Conservation (phyloP, 768 basidiomycete species). For the Coprinopsis cinerea region DNA sequence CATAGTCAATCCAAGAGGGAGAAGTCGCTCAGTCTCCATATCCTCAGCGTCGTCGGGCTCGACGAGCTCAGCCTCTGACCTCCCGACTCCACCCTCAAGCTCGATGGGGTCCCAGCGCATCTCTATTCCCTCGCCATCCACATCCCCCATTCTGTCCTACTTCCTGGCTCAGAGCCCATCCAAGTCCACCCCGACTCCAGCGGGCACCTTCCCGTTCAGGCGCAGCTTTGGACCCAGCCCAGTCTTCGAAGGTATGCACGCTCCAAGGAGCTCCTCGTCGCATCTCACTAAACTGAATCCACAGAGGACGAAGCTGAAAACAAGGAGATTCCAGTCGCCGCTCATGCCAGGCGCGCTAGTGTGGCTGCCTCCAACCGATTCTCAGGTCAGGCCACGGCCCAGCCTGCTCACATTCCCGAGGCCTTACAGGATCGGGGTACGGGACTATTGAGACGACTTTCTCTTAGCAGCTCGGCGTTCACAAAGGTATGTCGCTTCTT, state of each 20-base stretch:
- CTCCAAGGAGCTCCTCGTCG: background rate
- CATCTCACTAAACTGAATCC: background rate
- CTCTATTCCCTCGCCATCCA: conserved; percentile 47
- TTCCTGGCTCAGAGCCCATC: conserved; percentile 61
- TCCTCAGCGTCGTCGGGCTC: conserved; percentile 57
- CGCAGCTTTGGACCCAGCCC: conserved; percentile 50
- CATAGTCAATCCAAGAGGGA: conserved; percentile 36
- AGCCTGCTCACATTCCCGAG: conserved; percentile 34
- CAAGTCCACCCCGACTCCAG: conserved; percentile 35
- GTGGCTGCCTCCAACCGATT: conserved; percentile 49
- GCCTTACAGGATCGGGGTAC: conserved; percentile 59
- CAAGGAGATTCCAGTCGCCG: conserved; percentile 34
- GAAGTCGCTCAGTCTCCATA: conserved; percentile 56
- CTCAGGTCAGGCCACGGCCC: conserved; percentile 35
- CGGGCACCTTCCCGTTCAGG: conserved; percentile 58
- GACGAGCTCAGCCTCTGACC: conserved; percentile 45
- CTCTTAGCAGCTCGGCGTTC: conserved; percentile 54
- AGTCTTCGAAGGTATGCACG: conserved; percentile 53
- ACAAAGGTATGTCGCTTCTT: conserved; percentile 41
- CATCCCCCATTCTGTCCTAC: conserved; percentile 68
- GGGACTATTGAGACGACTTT: conserved; percentile 69
- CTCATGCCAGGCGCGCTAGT: conserved; percentile 60
- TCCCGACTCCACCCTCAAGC: conserved; percentile 47
- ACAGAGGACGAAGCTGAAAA: conserved; percentile 32
- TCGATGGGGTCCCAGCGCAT: conserved; percentile 36